Percentiles rank a stretch among this genome's conserved stretches.
Evolutionary conservation across 768 basidiomycete genomes (phyloP).

Genomic region (Hysterangium stoloniferum): DNA sequence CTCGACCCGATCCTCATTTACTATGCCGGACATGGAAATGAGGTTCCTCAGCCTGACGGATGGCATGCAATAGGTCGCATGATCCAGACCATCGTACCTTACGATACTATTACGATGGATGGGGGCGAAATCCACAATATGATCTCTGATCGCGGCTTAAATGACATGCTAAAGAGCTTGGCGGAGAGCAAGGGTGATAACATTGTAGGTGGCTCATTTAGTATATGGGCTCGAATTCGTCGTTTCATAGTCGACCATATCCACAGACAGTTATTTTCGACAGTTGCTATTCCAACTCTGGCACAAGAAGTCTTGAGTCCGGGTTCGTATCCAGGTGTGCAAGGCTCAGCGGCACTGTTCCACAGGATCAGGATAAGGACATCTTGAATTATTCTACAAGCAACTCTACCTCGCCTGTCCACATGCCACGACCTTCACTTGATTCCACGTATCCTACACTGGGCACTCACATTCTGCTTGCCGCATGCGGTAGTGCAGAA

Average conservation of each 20-base stretch:
- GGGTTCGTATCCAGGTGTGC: no score
- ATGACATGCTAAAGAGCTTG: constrained; percentile 28
- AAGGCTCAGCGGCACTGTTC: no score
- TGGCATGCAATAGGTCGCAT: constrained; percentile 27
- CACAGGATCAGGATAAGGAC: no score
- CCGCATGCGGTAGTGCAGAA: constrained; percentile 33
- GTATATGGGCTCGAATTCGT: not conserved
- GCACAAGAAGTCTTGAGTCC: constrained; percentile 26
- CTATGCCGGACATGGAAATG: constrained; percentile 39
- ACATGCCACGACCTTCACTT: not conserved
- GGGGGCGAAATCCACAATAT: constrained; percentile 9
- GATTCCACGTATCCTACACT: not conserved
- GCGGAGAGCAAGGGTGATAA: constrained; percentile 35
- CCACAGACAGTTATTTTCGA: constrained; percentile 41
- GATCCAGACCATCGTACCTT: constrained; percentile 31
- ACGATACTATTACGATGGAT: constrained; percentile 22
- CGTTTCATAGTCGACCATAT: not conserved
- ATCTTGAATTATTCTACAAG: not conserved
- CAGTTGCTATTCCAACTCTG: constrained; percentile 37
- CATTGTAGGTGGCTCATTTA: constrained; percentile 28
- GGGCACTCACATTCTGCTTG: constrained; percentile 28
- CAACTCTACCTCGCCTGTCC: not conserved
- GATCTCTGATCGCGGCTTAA: constrained; percentile 38
- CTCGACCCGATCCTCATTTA: constrained; percentile 33
- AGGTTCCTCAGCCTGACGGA: constrained; percentile 23